Percentiles rank a stretch among this genome's conserved stretches.
These are phyloP conservation scores for Ceratobasidium sp. DNA, from an alignment of 1,284 basidiomycete genomes.

Conservation along the genomic window DNA sequence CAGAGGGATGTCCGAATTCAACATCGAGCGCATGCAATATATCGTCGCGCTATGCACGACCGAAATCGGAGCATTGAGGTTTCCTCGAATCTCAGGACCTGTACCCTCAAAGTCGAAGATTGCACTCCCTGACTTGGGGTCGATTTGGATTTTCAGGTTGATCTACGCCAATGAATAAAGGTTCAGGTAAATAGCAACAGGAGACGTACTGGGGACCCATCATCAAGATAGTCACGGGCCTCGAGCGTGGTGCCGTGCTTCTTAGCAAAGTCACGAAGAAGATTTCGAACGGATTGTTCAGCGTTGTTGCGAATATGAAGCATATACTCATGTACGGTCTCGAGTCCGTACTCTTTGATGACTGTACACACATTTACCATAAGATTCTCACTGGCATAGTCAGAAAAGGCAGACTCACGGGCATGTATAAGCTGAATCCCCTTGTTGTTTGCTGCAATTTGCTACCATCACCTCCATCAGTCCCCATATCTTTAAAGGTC, in stretches of 20 bases:
- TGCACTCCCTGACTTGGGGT: slow-evolving; percentile 79
- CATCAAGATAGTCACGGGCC: slow-evolving; percentile 83
- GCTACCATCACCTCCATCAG: slow-evolving; percentile 55
- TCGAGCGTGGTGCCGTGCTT: slow-evolving; percentile 70
- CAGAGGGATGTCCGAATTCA: slow-evolving; percentile 90
- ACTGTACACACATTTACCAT: too few relatives aligned
- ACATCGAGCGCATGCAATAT: slow-evolving; percentile 93
- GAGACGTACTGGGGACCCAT: slow-evolving; percentile 83
- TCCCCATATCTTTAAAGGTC: neutral
- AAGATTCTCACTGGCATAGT: too few relatives aligned
- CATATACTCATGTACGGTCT: slow-evolving; percentile 94
- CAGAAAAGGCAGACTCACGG: slow-evolving; percentile 55
- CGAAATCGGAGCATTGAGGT: slow-evolving; percentile 87
- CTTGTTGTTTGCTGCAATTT: slow-evolving; percentile 97
- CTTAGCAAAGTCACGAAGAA: slow-evolving; percentile 80
- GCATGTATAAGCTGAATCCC: slow-evolving; percentile 83
- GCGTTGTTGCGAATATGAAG: slow-evolving; percentile 89
- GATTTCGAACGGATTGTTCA: slow-evolving; percentile 84
- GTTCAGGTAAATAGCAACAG: too few relatives aligned
- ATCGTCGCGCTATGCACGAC: slow-evolving; percentile 94
- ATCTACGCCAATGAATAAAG: slow-evolving; percentile 60
- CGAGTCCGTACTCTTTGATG: slow-evolving; percentile 84
- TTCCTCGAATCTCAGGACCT: slow-evolving; percentile 87
- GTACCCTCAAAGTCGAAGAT: slow-evolving; percentile 92
- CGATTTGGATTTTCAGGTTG: slow-evolving; percentile 78